Evolutionary conservation across 257 asterid species (phyloP).

Genomic region (Solanum tarapatanum): DNA sequence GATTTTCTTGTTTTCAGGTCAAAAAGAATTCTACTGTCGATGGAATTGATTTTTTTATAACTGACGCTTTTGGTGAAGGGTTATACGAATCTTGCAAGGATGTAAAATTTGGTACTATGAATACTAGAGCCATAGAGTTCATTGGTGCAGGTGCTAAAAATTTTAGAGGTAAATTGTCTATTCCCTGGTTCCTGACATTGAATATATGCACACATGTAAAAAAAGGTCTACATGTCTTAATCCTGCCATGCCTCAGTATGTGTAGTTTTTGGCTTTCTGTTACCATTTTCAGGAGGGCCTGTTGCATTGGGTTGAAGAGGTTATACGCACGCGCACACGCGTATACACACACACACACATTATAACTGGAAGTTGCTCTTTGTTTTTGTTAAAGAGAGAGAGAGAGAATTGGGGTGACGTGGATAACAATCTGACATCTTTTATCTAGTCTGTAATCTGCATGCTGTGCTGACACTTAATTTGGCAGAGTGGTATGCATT

Average conservation of each 20-base stretch:
- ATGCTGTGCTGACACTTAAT: constrained; percentile 10
- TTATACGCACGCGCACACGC: not conserved
- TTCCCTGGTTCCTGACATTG: not conserved
- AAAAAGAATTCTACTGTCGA: constrained; percentile 56
- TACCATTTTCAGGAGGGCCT: not conserved
- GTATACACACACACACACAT: not conserved
- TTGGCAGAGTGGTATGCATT: constrained; percentile 87
- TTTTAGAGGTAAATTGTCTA: constrained; percentile 46
- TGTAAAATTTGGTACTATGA: constrained; percentile 93
- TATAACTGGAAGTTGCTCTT: not conserved
- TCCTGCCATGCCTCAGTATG: not conserved
- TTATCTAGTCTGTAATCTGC: not conserved
- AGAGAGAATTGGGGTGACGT: not conserved
- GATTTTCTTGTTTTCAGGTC: constrained; percentile 34
- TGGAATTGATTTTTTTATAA: constrained; percentile 68
- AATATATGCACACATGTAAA: not conserved
- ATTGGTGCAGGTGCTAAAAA: constrained; percentile 92
- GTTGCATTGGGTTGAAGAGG: not conserved
- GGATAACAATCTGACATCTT: not conserved
- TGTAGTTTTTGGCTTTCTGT: not conserved
- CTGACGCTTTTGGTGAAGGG: constrained; percentile 71
- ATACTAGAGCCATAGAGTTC: constrained; percentile 89
- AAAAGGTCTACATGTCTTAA: not conserved
- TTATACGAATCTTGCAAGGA: constrained; percentile 96
- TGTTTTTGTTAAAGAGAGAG: not conserved